Percentiles rank a stretch among this genome's conserved stretches.
phyloP scores from a whole-genome alignment of 2,329 filamentous ascomycete species.

The Trichoderma harzianum region DNA sequence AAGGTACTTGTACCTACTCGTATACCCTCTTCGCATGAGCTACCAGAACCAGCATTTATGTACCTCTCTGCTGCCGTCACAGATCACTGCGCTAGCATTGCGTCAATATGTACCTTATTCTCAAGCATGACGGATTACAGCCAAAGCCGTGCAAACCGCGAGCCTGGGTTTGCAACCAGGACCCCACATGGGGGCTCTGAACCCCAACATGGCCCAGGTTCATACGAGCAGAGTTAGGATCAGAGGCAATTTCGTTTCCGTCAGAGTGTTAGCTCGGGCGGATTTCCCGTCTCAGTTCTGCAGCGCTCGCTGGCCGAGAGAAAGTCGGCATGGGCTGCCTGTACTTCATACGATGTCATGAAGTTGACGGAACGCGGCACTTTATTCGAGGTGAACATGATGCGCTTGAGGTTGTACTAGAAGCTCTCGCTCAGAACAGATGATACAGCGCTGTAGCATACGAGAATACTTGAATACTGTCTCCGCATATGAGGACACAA shows the following conservation, averaged over 20 bases:
- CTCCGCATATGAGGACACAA: not conserved
- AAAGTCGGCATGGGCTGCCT: not conserved
- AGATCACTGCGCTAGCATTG: not conserved
- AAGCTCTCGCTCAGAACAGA: not conserved
- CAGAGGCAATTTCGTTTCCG: conserved; percentile 16
- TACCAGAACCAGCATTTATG: not conserved
- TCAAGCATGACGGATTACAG: not conserved
- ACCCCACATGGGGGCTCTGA: conserved; percentile 11
- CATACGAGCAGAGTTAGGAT: conserved; percentile 12
- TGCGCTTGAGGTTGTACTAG: not conserved
- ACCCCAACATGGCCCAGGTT: conserved; percentile 10
- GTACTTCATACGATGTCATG: not conserved
- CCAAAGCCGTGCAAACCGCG: not conserved
- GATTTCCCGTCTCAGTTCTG: not conserved
- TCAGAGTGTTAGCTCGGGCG: not conserved
- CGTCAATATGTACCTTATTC: not conserved
- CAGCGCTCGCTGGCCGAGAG: not conserved
- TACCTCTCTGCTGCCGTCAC: not conserved
- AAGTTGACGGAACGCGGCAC: not conserved
- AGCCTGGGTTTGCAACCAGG: not conserved
- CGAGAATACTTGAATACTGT: not conserved
- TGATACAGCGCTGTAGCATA: not conserved
- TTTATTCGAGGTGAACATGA: not conserved
- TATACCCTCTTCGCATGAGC: not conserved
- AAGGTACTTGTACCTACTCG: not conserved